Conservation (phyloP, 2,329 filamentous ascomycete species). For the Monilinia laxa region DNA sequence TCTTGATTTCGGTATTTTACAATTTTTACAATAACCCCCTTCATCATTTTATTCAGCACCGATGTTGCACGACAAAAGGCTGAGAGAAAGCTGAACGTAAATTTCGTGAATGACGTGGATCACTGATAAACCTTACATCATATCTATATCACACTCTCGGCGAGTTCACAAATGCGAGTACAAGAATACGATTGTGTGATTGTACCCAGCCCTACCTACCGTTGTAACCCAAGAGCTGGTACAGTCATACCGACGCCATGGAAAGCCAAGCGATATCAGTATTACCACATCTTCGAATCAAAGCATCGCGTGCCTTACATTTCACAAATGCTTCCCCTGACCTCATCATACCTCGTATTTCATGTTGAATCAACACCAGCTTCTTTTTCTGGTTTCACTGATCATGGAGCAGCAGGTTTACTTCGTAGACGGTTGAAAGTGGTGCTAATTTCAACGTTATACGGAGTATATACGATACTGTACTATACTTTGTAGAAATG, state of each 20-base stretch:
- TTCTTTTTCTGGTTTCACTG: neutral
- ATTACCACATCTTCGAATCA: slow-evolving; percentile 10
- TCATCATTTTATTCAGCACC: neutral
- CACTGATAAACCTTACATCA: neutral
- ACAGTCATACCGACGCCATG: slow-evolving; percentile 6
- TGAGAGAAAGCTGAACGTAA: neutral
- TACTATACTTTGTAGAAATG: neutral
- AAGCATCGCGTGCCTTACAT: slow-evolving; percentile 14
- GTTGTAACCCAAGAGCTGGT: neutral
- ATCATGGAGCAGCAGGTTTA: neutral
- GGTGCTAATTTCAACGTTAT: neutral
- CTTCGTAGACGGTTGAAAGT: neutral
- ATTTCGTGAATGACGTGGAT: neutral
- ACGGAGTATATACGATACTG: no score
- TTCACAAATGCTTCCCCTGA: slow-evolving; percentile 16
- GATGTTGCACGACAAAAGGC: neutral
- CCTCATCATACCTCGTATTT: neutral
- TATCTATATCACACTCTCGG: neutral
- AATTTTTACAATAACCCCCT: neutral
- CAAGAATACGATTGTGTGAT: neutral
- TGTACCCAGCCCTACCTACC: neutral
- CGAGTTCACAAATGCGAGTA: neutral
- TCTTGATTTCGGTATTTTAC: neutral
- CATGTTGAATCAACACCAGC: neutral
- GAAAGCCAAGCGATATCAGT: neutral